phyloP scores from a whole-genome alignment of 768 basidiomycete species.

The Mrakia blollopis region DNA sequence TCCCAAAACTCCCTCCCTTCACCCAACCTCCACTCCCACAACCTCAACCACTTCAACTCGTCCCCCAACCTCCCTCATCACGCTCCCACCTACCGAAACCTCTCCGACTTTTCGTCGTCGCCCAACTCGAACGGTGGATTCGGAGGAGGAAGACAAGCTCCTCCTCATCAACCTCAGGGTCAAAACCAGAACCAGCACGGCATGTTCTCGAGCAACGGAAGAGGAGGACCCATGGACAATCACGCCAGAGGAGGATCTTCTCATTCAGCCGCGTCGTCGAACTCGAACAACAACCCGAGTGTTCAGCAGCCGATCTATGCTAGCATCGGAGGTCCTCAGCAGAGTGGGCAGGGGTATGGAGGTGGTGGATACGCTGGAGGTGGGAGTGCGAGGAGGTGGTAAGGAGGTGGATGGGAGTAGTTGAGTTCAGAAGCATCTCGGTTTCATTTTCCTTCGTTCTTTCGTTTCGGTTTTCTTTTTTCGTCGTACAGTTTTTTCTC shows the following conservation, averaged over 20 bases:
- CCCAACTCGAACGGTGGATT: not conserved
- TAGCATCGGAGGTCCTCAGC: not conserved
- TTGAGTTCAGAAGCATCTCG: not conserved
- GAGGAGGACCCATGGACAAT: constrained; percentile 8
- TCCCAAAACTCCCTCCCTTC: not conserved
- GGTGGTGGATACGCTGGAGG: not conserved
- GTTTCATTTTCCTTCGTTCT: not conserved
- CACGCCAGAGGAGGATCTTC: not conserved
- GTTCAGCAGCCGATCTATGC: constrained; percentile 2
- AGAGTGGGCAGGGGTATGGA: not conserved
- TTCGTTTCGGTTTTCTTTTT: not conserved
- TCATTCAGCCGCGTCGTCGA: not conserved
- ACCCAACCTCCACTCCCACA: not conserved
- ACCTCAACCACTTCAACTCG: not conserved
- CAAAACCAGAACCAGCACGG: not conserved
- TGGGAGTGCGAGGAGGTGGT: not conserved
- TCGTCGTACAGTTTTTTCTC: not conserved
- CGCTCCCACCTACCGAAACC: not conserved
- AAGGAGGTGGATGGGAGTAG: not conserved
- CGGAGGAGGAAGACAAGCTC: not conserved
- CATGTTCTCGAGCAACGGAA: constrained; percentile 14
- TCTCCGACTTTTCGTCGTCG: not conserved
- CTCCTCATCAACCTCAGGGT: not conserved
- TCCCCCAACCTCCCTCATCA: too few relatives aligned
- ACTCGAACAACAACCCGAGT: not conserved